phyloP scores from a whole-genome alignment of 257 asterid species.

The Salvia miltiorrhiza region DNA sequence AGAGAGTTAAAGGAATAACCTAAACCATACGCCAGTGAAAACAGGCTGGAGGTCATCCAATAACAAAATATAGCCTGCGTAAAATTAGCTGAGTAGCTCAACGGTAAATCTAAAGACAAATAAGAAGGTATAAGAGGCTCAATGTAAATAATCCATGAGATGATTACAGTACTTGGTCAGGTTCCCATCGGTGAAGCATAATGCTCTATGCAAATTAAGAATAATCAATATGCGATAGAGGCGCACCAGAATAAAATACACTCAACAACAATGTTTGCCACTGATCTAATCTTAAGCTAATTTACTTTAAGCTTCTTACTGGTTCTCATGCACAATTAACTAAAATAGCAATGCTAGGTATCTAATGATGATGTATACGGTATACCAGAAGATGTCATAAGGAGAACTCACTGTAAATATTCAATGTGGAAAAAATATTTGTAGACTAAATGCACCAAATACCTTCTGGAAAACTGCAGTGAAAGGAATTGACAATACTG shows the following conservation, averaged over 20 bases:
- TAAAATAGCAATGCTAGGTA: neutral
- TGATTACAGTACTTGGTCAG: neutral
- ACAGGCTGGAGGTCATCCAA: conserved; percentile 87
- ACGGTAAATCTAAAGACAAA: neutral
- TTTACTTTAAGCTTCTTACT: neutral
- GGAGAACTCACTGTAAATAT: neutral
- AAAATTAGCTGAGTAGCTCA: neutral
- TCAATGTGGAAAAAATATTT: neutral
- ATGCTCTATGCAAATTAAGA: neutral
- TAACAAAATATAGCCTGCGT: conserved; percentile 88
- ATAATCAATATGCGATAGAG: neutral
- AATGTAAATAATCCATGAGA: neutral
- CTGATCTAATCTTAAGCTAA: neutral
- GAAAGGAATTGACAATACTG: conserved; percentile 65
- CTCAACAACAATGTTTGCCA: too few relatives aligned
- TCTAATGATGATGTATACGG: neutral
- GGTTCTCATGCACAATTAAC: neutral
- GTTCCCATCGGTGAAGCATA: neutral
- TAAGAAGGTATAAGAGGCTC: neutral
- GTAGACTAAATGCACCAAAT: conserved; percentile 1
- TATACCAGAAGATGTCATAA: too few relatives aligned
- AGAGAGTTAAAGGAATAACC: conserved; percentile 44
- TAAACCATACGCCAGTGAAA: conserved; percentile 72
- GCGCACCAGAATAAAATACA: too few relatives aligned
- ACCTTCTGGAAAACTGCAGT: conserved; percentile 81